Conservation (phyloP, 192 early-diverging fungal species). For the Haplosporangium gracile region DNA sequence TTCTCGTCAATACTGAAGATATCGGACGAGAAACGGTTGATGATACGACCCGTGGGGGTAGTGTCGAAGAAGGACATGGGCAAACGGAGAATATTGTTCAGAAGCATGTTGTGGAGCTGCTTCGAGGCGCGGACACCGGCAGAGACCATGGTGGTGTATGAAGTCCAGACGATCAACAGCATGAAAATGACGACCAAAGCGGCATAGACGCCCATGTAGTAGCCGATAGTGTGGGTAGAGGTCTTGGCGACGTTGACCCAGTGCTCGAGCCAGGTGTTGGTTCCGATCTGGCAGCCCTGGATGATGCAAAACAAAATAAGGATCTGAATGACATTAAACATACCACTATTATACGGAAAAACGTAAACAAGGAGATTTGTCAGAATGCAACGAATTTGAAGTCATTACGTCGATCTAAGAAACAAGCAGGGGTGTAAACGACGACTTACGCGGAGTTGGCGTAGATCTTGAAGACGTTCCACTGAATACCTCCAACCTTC, state of each 20-base stretch:
- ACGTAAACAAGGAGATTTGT: neutral
- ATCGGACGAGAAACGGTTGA: conserved; percentile 91
- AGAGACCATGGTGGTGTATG: conserved; percentile 31
- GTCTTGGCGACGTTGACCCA: conserved; percentile 16
- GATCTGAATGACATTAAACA: conserved; percentile 6
- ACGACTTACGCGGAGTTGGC: conserved; percentile 64
- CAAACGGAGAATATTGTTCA: conserved; percentile 59
- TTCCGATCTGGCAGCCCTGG: conserved; percentile 35
- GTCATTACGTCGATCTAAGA: neutral
- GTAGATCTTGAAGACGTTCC: conserved; percentile 83
- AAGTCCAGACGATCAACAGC: conserved; percentile 19
- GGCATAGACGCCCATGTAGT: conserved; percentile 58
- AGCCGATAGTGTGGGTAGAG: conserved; percentile 24
- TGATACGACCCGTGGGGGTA: conserved; percentile 83
- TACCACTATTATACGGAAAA: neutral
- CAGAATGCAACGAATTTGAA: neutral
- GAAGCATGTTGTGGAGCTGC: conserved; percentile 37
- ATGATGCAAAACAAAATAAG: conserved; percentile 15
- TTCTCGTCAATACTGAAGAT: conserved; percentile 78
- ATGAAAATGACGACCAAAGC: conserved; percentile 32
- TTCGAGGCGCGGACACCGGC: conserved; percentile 45
- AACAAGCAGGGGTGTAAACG: conserved; percentile 54
- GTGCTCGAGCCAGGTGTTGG: conserved; percentile 36
- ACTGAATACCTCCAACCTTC: conserved; percentile 82
- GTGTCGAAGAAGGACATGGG: conserved; percentile 77